phyloP scores from a whole-genome alignment of 1,139 yeast genomes.

The Pichia sp. region DNA sequence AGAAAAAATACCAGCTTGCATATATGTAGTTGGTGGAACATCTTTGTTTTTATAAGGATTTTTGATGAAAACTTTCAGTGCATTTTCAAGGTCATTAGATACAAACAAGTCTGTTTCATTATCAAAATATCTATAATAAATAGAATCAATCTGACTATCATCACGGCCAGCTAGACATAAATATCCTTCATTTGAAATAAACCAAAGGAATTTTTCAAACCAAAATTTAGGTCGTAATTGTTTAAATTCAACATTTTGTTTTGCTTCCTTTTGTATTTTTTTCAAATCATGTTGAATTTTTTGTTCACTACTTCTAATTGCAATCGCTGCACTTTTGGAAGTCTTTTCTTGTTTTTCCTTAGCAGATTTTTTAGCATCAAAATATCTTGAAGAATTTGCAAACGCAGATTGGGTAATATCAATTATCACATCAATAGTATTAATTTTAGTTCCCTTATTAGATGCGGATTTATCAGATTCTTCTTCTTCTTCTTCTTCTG shows the following conservation, averaged over 20 bases:
- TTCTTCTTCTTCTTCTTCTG: slow-evolving; percentile 27
- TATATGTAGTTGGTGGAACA: slow-evolving; percentile 76
- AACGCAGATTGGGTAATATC: slow-evolving; percentile 70
- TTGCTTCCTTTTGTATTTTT: slow-evolving; percentile 58
- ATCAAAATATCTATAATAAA: slow-evolving; percentile 69
- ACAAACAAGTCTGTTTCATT: slow-evolving; percentile 68
- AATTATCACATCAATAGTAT: slow-evolving; percentile 49
- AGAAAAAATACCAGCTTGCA: slow-evolving; percentile 86
- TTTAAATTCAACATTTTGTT: slow-evolving; percentile 43
- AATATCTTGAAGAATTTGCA: slow-evolving; percentile 87
- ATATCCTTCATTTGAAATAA: slow-evolving; percentile 82
- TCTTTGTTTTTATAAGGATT: slow-evolving; percentile 59
- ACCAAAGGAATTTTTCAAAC: slow-evolving; percentile 96
- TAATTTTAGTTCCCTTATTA: slow-evolving; percentile 16
- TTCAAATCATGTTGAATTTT: slow-evolving; percentile 71
- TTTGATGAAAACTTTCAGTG: slow-evolving; percentile 71
- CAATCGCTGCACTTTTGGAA: slow-evolving; percentile 68
- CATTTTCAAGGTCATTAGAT: slow-evolving; percentile 67
- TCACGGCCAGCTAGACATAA: slow-evolving; percentile 86
- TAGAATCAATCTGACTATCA: slow-evolving; percentile 72
- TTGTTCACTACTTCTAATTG: slow-evolving; percentile 78
- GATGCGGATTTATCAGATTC: neutral
- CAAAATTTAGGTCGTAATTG: slow-evolving; percentile 70
- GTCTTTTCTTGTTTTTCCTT: slow-evolving; percentile 77
- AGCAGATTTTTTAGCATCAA: slow-evolving; percentile 72